A percentile compares a stretch with the other conserved stretches of the same genome.
phyloP scores from a whole-genome alignment of 257 asterid species.

The Cinchona pubescens region DNA sequence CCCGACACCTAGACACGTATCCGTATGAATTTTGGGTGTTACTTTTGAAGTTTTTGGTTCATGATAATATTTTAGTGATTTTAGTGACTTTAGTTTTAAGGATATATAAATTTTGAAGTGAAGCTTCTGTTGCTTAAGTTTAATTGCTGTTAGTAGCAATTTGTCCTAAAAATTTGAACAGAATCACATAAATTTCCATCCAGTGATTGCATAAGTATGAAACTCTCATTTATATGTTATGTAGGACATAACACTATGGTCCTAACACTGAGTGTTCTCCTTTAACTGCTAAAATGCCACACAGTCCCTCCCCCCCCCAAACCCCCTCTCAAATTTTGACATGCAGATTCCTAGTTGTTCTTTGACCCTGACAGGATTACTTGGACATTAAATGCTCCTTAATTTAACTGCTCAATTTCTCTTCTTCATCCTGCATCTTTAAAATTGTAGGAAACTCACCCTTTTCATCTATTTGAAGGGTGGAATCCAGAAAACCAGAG shows the following conservation, averaged over 20 bases:
- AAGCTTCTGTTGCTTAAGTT: neutral
- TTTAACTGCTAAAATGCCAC: neutral
- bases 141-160: neutral
- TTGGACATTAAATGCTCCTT: slow-evolving; percentile 9
- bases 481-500: slow-evolving; percentile 97
- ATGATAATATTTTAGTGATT: too few species aligned
- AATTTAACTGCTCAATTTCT: slow-evolving; percentile 19
- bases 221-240: neutral
- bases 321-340: neutral
- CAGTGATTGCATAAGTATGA: neutral
- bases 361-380: slow-evolving; percentile 2
- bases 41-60: too few species aligned
- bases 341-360: slow-evolving; percentile 8
- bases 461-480: slow-evolving; percentile 97
- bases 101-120: too few species aligned
- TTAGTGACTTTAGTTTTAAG: too few species aligned
- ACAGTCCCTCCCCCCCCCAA: neutral
- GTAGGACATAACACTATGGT: too few species aligned
- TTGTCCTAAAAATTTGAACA: neutral
- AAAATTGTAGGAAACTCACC: slow-evolving; percentile 84
- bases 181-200: neutral
- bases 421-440: slow-evolving; percentile 40
- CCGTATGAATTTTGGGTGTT: too few species aligned
- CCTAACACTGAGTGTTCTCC: neutral
- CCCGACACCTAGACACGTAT: too few species aligned